A percentile compares a stretch with the other conserved stretches of the same genome.
Conservation (phyloP, 2,329 filamentous ascomycete genomes). For the Cladophialophora immunda region DNA sequence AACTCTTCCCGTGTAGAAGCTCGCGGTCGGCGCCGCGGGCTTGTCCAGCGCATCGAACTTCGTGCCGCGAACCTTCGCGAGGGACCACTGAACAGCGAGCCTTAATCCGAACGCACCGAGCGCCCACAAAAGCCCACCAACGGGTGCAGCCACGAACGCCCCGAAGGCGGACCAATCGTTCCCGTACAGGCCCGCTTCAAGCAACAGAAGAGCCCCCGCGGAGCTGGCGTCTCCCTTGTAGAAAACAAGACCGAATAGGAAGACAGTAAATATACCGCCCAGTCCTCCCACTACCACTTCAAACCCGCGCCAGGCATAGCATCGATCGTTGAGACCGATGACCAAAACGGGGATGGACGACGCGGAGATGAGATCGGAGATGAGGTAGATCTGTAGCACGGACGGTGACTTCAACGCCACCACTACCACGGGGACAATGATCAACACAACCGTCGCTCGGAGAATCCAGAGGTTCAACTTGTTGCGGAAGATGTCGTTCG, state of each 20-base stretch:
- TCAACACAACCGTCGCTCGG: constrained; percentile 71
- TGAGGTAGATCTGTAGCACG: constrained; percentile 82
- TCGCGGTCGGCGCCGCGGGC: constrained; percentile 46
- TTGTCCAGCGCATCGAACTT: constrained; percentile 74
- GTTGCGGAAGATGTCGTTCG: constrained; percentile 87
- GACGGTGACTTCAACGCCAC: constrained; percentile 77
- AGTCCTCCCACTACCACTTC: constrained; percentile 81
- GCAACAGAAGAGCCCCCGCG: constrained; percentile 73
- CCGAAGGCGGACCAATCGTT: constrained; percentile 83
- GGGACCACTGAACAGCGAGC: constrained; percentile 65
- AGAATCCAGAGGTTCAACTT: constrained; percentile 78
- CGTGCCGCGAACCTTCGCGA: constrained; percentile 65
- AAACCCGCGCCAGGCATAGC: constrained; percentile 79
- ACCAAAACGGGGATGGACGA: constrained; percentile 77
- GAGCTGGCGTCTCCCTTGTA: constrained; percentile 68
- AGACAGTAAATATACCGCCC: constrained; percentile 80
- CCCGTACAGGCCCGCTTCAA: constrained; percentile 77
- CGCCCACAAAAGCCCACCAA: constrained; percentile 78
- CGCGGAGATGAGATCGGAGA: constrained; percentile 80
- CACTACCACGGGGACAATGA: constrained; percentile 78
- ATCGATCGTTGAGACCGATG: constrained; percentile 71
- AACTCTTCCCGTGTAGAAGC: constrained; percentile 37
- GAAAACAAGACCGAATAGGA: constrained; percentile 82
- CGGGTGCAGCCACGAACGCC: constrained; percentile 80
- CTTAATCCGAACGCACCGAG: constrained; percentile 69